phyloP scores from a whole-genome alignment of 31 red algal species.

The Odonthalia washingtoniensis region DNA sequence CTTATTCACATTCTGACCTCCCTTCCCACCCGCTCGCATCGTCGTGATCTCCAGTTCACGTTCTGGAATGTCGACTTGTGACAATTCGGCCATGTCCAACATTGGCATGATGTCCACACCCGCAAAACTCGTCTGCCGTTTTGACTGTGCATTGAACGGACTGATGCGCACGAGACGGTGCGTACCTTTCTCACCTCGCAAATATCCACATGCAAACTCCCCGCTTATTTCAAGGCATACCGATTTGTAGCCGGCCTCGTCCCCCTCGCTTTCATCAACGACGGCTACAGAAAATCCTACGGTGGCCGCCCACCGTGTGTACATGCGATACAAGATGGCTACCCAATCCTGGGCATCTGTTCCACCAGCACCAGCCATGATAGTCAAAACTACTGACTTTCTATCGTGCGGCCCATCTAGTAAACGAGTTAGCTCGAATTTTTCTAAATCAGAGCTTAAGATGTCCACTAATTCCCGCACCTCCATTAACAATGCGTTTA shows the following conservation, averaged over 20 bases:
- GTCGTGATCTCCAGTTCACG: constrained; percentile 88
- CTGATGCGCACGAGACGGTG: constrained; percentile 96
- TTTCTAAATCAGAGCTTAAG: constrained; percentile 46
- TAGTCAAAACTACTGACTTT: constrained; percentile 50
- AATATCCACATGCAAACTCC: constrained; percentile 81
- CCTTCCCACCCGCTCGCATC: constrained; percentile 94
- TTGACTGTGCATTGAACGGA: constrained; percentile 92
- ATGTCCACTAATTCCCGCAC: constrained; percentile 36
- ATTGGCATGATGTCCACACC: constrained; percentile 94
- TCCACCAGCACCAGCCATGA: constrained; percentile 92
- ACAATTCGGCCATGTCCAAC: constrained; percentile 62
- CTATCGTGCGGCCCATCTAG: constrained; percentile 71
- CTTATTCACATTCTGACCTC: constrained; percentile 98
- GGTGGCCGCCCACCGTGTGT: constrained; percentile 74
- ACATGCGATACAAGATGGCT: constrained; percentile 92
- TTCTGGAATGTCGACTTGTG: constrained; percentile 69
- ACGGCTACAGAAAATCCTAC: constrained; percentile 51
- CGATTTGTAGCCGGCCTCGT: constrained; percentile 82
- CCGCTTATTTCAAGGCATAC: constrained; percentile 81
- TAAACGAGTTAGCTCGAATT: constrained; percentile 61
- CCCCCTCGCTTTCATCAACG: constrained; percentile 73
- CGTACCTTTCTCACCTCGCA: constrained; percentile 85
- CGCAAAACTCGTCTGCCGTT: constrained; percentile 98
- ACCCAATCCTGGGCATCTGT: constrained; percentile 99
- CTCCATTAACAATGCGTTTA: constrained; percentile 46